A percentile compares a stretch with the other conserved stretches of the same genome.
Evolutionary conservation across 2,329 filamentous ascomycete species (phyloP).

Genomic region (Mycocentrospora acerina): DNA sequence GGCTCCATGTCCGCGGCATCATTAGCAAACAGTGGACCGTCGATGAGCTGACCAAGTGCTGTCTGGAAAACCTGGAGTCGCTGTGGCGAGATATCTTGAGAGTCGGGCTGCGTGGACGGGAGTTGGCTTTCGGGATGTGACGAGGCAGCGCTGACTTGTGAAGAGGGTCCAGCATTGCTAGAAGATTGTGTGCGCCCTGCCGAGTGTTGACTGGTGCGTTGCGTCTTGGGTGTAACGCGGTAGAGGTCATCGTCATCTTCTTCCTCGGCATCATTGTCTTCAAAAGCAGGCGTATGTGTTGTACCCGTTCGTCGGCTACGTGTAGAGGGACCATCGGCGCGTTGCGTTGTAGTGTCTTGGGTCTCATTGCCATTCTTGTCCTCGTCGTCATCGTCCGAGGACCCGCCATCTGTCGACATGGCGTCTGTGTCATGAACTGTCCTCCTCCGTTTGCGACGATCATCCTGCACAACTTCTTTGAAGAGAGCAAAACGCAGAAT

Average conservation of each 20-base stretch:
- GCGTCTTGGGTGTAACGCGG: constrained; percentile 52
- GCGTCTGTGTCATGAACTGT: constrained; percentile 62
- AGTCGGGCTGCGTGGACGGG: constrained; percentile 54
- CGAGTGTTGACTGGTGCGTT: constrained; percentile 48
- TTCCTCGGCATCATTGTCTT: constrained; percentile 49
- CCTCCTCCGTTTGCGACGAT: constrained; percentile 81
- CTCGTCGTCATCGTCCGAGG: constrained; percentile 62
- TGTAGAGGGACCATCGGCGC: constrained; percentile 44
- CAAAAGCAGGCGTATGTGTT: constrained; percentile 37
- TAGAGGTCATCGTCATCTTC: constrained; percentile 60
- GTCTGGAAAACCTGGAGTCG: constrained; percentile 76
- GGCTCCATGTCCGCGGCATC: constrained; percentile 76
- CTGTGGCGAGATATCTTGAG: constrained; percentile 57
- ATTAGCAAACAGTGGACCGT: constrained; percentile 79
- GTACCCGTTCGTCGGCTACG: constrained; percentile 30
- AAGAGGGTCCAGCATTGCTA: constrained; percentile 45
- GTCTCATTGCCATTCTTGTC: constrained; percentile 52
- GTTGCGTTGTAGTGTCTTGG: constrained; percentile 21
- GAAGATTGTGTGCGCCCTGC: constrained; percentile 33
- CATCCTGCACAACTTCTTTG: constrained; percentile 82
- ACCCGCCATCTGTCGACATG: constrained; percentile 59
- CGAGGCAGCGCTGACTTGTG: constrained; percentile 73
- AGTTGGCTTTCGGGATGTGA: constrained; percentile 76
- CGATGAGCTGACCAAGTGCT: constrained; percentile 79
- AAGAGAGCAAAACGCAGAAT: constrained; percentile 95